A percentile compares a stretch with the other conserved stretches of the same genome.
Conservation (phyloP, 2,329 filamentous ascomycete species). For the Purpureocillium takamizusanense region DNA sequence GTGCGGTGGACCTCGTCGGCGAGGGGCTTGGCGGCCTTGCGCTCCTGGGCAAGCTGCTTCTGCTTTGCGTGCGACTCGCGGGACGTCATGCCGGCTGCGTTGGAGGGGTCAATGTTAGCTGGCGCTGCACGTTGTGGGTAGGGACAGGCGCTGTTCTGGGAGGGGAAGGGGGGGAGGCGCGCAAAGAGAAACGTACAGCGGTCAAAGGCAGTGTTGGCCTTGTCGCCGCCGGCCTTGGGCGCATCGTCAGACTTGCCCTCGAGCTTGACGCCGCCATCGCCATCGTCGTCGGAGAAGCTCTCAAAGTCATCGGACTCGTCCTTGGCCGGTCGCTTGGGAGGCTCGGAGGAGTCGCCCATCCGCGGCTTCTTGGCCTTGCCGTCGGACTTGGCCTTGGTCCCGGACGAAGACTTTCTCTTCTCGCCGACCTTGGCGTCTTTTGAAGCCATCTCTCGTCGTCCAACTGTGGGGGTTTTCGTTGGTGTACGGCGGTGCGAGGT, state of each 20-base stretch:
- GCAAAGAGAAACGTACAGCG: conserved; percentile 23
- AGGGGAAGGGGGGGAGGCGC: too few relatives aligned
- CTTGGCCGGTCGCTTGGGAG: conserved; percentile 27
- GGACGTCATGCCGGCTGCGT: conserved; percentile 36
- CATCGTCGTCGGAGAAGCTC: conserved; percentile 41
- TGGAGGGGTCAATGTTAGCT: too few relatives aligned
- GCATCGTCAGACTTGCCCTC: conserved; percentile 27
- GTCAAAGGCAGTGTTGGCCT: conserved; percentile 32
- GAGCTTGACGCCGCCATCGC: conserved; percentile 43
- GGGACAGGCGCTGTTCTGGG: too few relatives aligned
- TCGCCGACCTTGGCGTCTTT: conserved; percentile 36
- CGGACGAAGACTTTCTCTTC: conserved; percentile 47
- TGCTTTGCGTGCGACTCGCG: conserved; percentile 90
- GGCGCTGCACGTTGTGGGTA: too few relatives aligned
- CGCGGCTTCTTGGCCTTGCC: conserved; percentile 43
- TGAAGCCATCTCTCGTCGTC: conserved; percentile 31
- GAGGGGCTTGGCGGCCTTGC: conserved; percentile 86
- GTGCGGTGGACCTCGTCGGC: conserved; percentile 80
- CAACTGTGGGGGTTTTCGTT: too few relatives aligned
- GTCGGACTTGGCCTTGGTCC: conserved; percentile 31
- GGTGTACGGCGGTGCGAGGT: too few relatives aligned
- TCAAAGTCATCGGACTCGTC: conserved; percentile 28
- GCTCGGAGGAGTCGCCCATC: conserved; percentile 25
- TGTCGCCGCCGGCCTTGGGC: conserved; percentile 19
- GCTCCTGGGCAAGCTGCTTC: conserved; percentile 77